Evolutionary conservation across 352 stramenopile genomes (phyloP), one percentile per base, ranked within the genome.

Genomic region (Pythium coloratum): DNA sequence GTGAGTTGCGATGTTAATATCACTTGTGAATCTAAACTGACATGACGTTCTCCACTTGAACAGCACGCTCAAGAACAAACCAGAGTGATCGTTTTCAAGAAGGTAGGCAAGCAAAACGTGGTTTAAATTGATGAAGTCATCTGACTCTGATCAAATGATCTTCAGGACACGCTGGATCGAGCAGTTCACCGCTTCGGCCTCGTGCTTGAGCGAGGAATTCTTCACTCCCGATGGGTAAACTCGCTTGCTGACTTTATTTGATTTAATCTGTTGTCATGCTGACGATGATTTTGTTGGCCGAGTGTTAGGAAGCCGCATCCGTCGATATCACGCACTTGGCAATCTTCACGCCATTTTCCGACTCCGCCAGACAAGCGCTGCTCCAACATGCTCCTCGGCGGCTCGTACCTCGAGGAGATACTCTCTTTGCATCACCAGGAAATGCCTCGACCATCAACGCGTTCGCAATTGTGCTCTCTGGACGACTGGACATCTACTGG

Each of bases 401-500:
- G 2, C n/a, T 65, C 6, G 28, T 75, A 5, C 47, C 42, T 13
- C 57, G 57, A 33, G 63, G 63, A 3, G 30, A 64, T 6, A 44
- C 54, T 9, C 30, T 75, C 4, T 75, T 75, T 30, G 20, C 33
- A 0, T 63, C 54, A 9, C 24, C 42, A 0, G 28, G 13, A 1
- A 33, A 62, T 4, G 16, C 44, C 1, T 53, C 38, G 2, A 64
- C 67, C 9, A 55, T 75, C 42, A 26, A 34, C 24, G 24, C 70
- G 2, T 74, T 86, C 32, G 57, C 72, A 1, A 58, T 86, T 12
- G 72, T 89, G 10, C 61, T 83, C 18, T 76, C 63, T 0, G 80
- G 80, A 5, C 64, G 66, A 9, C 32, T 89, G n/a, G 78, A 87
- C 46, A 68, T 89, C 13, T 78, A 78, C 38, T 89, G 78, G 59